Conservation (phyloP, 768 basidiomycete genomes). For the Mycena pura region DNA sequence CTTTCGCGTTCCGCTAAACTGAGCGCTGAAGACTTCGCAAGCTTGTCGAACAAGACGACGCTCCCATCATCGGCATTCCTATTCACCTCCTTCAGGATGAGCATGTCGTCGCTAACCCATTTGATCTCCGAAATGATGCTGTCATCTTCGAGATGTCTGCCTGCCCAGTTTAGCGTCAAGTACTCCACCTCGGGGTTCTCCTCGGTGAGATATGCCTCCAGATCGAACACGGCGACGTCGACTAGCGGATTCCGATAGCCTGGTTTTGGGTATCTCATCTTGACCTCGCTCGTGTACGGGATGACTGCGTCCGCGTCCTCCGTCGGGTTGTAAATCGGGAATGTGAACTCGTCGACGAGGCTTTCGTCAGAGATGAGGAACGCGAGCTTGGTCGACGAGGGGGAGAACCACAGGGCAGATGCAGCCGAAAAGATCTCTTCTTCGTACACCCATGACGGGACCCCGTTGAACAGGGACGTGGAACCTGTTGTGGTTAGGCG, state of each 20-base stretch:
- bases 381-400: conserved; percentile 75
- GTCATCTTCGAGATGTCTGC: conserved; percentile 59
- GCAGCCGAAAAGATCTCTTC: conserved; percentile 84
- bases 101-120: conserved; percentile 80
- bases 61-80: conserved; percentile 82
- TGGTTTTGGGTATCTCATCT: conserved; percentile 86
- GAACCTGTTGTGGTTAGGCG: conserved; percentile 85
- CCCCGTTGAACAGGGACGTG: conserved; percentile 88
- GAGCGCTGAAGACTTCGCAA: conserved; percentile 29
- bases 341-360: conserved; percentile 81
- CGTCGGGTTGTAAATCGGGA: conserved; percentile 92
- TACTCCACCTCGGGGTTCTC: conserved; percentile 47
- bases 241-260: conserved; percentile 91
- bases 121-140: conserved; percentile 82
- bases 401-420: conserved; percentile 91
- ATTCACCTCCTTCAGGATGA: conserved; percentile 89
- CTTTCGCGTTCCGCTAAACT: conserved; percentile 36
- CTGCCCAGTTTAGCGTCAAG: conserved; percentile 71
- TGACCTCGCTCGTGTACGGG: conserved; percentile 80
- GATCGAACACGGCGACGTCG: conserved; percentile 81
- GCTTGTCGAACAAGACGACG: conserved; percentile 77
- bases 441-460: conserved; percentile 98
- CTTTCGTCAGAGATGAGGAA: conserved; percentile 92
- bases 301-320: conserved; percentile 70
- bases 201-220: conserved; percentile 56